phyloP scores from a whole-genome alignment of 2,329 filamentous ascomycete genomes.

The Penicillium occitanis region DNA sequence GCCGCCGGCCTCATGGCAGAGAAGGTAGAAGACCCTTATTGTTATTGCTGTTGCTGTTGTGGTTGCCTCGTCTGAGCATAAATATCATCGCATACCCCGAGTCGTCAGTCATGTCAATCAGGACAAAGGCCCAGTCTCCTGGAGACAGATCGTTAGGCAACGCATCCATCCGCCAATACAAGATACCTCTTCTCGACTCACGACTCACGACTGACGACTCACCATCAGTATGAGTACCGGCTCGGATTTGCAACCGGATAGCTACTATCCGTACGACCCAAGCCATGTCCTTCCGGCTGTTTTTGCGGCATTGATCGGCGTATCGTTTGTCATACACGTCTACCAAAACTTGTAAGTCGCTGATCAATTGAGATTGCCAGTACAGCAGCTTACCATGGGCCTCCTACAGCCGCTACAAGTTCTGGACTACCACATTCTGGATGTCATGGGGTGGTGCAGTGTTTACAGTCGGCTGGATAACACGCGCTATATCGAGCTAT shows the following conservation, averaged over 20 bases:
- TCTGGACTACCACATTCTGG: conserved; percentile 40
- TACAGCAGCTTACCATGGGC: not conserved
- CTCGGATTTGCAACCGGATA: not conserved
- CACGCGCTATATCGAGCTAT: conserved; percentile 33
- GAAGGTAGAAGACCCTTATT: not conserved
- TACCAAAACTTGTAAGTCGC: conserved; percentile 37
- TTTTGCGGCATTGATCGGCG: conserved; percentile 34
- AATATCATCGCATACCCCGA: not conserved
- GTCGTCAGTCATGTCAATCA: not conserved
- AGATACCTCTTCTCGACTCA: not conserved
- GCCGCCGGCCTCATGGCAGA: not conserved
- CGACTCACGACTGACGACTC: not conserved
- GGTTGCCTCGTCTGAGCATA: not conserved
- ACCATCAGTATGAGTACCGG: not conserved
- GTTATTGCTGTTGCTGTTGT: not conserved
- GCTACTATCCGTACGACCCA: conserved; percentile 32
- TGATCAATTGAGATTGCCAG: no score
- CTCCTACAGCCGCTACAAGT: conserved; percentile 29
- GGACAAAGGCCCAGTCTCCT: not conserved
- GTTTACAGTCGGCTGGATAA: conserved; percentile 41
- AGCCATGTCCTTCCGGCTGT: conserved; percentile 36
- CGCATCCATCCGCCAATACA: not conserved
- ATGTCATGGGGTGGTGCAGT: conserved; percentile 37
- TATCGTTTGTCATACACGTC: conserved; percentile 33
- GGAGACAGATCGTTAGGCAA: not conserved